Conservation (phyloP, 257 asterid species). For the Solanum etuberosum region DNA sequence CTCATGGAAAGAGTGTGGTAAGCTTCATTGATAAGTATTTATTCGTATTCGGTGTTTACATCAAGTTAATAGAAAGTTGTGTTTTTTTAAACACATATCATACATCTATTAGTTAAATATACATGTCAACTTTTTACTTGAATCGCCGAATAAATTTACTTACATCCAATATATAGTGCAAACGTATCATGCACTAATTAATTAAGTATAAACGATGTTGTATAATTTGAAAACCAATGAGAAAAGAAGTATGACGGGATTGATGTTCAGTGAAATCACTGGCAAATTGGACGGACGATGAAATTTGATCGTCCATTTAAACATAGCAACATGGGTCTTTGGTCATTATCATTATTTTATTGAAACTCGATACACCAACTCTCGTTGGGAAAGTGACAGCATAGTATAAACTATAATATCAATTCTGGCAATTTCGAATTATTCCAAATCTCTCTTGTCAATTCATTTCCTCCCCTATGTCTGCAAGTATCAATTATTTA, state of each 20-base stretch:
- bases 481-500: neutral
- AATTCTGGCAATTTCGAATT: neutral
- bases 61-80: neutral
- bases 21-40: neutral
- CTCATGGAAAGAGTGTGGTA: neutral
- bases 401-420: neutral
- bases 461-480: neutral
- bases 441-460: neutral
- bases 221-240: neutral
- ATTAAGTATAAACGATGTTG: no score
- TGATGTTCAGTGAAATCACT: neutral
- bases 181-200: neutral
- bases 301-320: neutral
- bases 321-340: neutral
- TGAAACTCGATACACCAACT: neutral
- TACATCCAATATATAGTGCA: neutral
- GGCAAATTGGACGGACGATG: neutral
- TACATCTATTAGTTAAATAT: neutral
- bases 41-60: neutral
- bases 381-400: neutral
- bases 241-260: neutral
- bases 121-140: neutral
- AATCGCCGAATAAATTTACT: neutral
- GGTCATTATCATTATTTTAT: neutral
- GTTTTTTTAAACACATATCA: neutral